Evolutionary conservation across 371 early-diverging fungal species (phyloP).

Genomic region (Capillidium rhysosporum): DNA sequence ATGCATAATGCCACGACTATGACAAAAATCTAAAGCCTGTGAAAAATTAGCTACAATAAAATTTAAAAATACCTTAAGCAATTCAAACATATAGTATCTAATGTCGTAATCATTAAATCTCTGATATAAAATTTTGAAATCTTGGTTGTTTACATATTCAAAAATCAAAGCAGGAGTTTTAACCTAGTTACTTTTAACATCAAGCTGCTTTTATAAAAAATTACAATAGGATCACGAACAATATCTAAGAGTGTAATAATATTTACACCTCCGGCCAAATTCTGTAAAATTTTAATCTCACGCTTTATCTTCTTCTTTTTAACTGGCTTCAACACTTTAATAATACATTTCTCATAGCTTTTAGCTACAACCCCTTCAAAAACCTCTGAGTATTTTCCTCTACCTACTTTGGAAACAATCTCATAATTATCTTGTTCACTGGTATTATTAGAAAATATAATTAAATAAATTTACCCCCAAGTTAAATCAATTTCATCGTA

Average conservation of each 20-base stretch:
- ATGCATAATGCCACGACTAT: constrained; percentile 99
- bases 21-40: constrained; percentile 91
- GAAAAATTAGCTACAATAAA: background rate
- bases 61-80: constrained; percentile 53
- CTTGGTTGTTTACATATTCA: constrained; percentile 80
- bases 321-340: constrained; percentile 98
- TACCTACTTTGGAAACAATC: constrained; percentile 89
- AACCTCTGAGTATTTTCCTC: constrained; percentile 99
- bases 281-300: constrained; percentile 97
- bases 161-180: constrained; percentile 94
- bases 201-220: background rate
- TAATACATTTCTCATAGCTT: constrained; percentile 67
- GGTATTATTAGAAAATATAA: background rate
- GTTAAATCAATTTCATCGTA: constrained; percentile 72
- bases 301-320: constrained; percentile 98
- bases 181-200: constrained; percentile 25
- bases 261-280: constrained; percentile 84
- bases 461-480: constrained; percentile 44
- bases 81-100: constrained; percentile 88
- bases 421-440: constrained; percentile 90
- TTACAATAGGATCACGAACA: constrained; percentile 82
- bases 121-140: constrained; percentile 49
- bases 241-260: constrained; percentile 87
- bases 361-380: constrained; percentile 89
- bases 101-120: constrained; percentile 84